Evolutionary conservation across 1,284 basidiomycete species (phyloP), one percentile per base, ranked within the genome.

Genomic region (Cryptococcus sp.): DNA sequence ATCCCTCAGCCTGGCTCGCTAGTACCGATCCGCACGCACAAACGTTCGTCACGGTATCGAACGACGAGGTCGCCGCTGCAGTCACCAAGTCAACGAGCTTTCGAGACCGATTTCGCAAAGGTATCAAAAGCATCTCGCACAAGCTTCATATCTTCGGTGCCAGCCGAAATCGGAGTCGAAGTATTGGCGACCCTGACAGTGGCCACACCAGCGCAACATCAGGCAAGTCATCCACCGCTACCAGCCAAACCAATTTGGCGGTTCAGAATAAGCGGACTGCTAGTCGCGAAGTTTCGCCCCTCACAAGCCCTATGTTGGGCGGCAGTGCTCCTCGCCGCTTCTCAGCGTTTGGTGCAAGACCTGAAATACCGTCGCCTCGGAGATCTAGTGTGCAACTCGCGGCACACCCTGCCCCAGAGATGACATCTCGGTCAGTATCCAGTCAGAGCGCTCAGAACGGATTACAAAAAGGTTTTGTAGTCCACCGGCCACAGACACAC

Each of bases 61-160:
- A 82, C n/a, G 83, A 84, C 50, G 93, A 96, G 60, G 85, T 91
- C 2, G 82, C 81, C 21, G 83, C 83, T 19, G 91, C 90, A 7
- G 83, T 90, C 45, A 76, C 70, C 23, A 66, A 63, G 19, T 63
- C 64, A 2, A 59, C 59, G 7, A 58, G 63, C 4, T 67, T 76
- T 49, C 56, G 69, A 3, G 67, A 70, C 18, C 16, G 21, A 21
- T 61, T 75, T 48, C 60, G 63, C 40, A 64, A 64, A 47, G 64
- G 68, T 1, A 63, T 75, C 58, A 67, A 66, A 45, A 58, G 54
- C 13, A 63, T 72, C 22, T 65, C 63, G 3, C 52, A 61, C 24
- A 66, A 64, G 44, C 54, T 68, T 2, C 63, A 68, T 11, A 56
- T 69, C 18, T 52, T 68, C 22, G 55, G 57, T 16, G 56, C 56